phyloP scores from a whole-genome alignment of 768 basidiomycete genomes.

The Hysterangium stoloniferum region DNA sequence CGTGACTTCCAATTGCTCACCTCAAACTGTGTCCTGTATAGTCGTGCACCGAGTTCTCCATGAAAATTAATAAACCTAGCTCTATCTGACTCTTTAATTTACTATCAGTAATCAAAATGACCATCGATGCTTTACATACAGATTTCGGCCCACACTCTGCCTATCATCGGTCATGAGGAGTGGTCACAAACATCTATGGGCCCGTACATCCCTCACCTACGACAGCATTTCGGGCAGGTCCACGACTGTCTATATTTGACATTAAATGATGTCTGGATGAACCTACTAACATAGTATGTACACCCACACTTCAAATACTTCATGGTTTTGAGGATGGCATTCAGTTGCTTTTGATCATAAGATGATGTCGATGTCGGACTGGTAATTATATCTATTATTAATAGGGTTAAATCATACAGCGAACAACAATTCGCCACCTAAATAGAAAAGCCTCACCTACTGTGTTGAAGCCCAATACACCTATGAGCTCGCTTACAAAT shows the following conservation, averaged over 20 bases:
- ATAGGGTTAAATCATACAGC: too few relatives aligned
- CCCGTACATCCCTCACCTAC: slow-evolving; percentile 3
- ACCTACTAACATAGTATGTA: neutral
- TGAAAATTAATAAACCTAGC: neutral
- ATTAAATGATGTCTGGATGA: neutral
- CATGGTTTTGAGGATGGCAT: slow-evolving; percentile 41
- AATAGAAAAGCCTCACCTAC: slow-evolving; percentile 34
- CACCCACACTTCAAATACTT: slow-evolving; percentile 35
- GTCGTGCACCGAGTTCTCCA: neutral
- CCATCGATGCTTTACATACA: neutral
- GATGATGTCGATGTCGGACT: slow-evolving; percentile 54
- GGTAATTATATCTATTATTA: slow-evolving; percentile 62
- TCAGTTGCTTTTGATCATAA: slow-evolving; percentile 39
- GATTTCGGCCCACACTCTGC: neutral
- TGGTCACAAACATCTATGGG: neutral
- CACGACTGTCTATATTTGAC: neutral
- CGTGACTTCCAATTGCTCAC: neutral
- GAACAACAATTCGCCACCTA: too few relatives aligned
- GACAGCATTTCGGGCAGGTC: too few relatives aligned
- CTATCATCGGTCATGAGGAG: neutral
- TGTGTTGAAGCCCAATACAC: slow-evolving; percentile 46
- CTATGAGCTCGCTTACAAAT: slow-evolving; percentile 36
- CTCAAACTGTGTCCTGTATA: neutral
- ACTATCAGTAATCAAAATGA: too few relatives aligned
- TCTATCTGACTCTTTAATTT: neutral